Evolutionary conservation across 108 stramenopile genomes (phyloP).

Genomic region (Skeletonema costatum): DNA sequence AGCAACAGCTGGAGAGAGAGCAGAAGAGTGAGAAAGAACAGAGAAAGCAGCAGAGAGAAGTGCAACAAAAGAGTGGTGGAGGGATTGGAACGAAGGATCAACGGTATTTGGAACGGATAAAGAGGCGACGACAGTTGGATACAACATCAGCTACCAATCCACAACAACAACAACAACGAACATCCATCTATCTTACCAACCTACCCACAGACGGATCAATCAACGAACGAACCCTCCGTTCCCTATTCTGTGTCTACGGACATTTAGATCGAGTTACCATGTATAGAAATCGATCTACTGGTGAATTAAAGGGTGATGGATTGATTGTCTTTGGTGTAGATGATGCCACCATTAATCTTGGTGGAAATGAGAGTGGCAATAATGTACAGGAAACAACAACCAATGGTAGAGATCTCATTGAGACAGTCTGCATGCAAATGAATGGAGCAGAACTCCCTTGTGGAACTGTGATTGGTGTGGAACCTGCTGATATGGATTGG

Average conservation of each 20-base stretch:
- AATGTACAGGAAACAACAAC: slow-evolving; percentile 1
- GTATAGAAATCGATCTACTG: slow-evolving; percentile 62
- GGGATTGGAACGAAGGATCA: slow-evolving; percentile 69
- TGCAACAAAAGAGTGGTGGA: slow-evolving; percentile 40
- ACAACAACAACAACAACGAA: slow-evolving; percentile 9
- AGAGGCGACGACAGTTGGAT: slow-evolving; percentile 10
- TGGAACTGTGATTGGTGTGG: slow-evolving; percentile 55
- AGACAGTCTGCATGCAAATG: slow-evolving; percentile 78
- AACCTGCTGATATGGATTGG: slow-evolving; percentile 58
- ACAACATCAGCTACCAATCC: background rate
- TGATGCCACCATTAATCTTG: background rate
- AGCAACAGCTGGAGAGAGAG: slow-evolving; percentile 1
- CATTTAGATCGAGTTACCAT: slow-evolving; percentile 66
- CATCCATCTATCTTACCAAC: slow-evolving; percentile 73
- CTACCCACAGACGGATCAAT: slow-evolving; percentile 69
- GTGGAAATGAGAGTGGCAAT: slow-evolving; percentile 19
- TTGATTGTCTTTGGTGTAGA: slow-evolving; percentile 65
- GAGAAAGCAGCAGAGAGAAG: slow-evolving; percentile 8
- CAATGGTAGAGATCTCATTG: slow-evolving; percentile 39
- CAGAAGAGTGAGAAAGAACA: slow-evolving; percentile 20
- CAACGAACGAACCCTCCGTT: slow-evolving; percentile 46
- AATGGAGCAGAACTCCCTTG: slow-evolving; percentile 71
- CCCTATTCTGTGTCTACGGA: slow-evolving; percentile 68
- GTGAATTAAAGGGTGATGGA: slow-evolving; percentile 75
- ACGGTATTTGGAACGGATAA: slow-evolving; percentile 38